Base-by-base conservation (phyloP, 1,139 yeast genomes). In the Taphrina communis region DNA sequence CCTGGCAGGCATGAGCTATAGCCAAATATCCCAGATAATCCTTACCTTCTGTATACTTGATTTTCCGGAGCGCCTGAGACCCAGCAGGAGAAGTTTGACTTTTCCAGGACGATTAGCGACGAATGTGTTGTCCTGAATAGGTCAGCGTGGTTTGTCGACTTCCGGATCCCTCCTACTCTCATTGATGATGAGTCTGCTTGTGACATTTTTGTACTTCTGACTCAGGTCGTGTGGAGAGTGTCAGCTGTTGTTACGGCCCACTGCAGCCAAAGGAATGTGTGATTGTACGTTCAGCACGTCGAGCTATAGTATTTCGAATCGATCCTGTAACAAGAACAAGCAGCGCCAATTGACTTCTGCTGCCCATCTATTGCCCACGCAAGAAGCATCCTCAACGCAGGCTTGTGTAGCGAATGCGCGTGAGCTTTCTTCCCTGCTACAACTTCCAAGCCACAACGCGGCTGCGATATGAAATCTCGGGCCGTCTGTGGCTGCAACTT, bases 1-100 rank as follows among this genome's bases (percentile, higher is more conserved):
- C 98, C 77, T 93, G 42, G 11, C 21, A 53, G 12, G 35, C 42
- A n/a, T 36, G 50, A 21, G 17, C 38, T 11, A 8, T 7, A 17
- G 17, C 19, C n/a, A 44, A 17, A n/a, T 7, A 8, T n/a, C n/a
- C 55, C 19, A 52, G 42, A 1, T 35, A 38, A 44, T 14, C 46
- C 38, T 6, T 56, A 65, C 70, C 58, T 65, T 69, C 38, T 66
- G 71, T 31, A 70, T 70, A 21, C 70, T 66, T 12, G 72, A 70
- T 58, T 70, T 70, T 19, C 72, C 72, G 38, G 72, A 65, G 31
- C 72, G 65, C 31, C 70, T 55, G 42, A 68, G 62, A 11, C 70
- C 70, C 44, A 68, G 67, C 17, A 63, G 55, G 42, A 63, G 57
- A 17, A 63, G 55, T 48, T 63, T 63, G 38, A 63, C 67, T 46